These are phyloP conservation scores for Talaromyces funiculosus DNA, from an alignment of 2,329 filamentous ascomycete species.

Conservation along the genomic window DNA sequence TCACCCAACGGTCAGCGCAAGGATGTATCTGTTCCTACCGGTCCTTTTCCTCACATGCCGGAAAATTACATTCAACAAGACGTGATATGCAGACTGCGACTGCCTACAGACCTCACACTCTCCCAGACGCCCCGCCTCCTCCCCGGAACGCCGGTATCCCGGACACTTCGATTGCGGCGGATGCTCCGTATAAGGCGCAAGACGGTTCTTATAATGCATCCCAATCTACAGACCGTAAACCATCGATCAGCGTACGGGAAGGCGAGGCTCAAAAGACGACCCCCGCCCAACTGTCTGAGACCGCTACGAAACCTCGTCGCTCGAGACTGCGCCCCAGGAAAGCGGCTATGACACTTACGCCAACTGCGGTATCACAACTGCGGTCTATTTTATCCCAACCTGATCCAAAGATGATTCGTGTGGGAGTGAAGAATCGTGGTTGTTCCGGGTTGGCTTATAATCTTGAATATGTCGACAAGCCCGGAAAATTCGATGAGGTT, in stretches of 20 bases:
- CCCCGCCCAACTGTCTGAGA: conserved; percentile 32
- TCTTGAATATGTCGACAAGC: conserved; percentile 89
- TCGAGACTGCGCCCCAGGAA: conserved; percentile 74
- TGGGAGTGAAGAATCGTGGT: conserved; percentile 88
- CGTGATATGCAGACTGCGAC: conserved; percentile 61
- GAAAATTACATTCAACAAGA: conserved; percentile 46
- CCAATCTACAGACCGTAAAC: conserved; percentile 28
- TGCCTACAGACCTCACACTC: conserved; percentile 55
- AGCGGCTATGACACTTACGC: conserved; percentile 82
- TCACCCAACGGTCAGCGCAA: conserved; percentile 33
- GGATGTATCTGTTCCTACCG: conserved; percentile 39
- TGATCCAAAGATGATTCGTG: conserved; percentile 85
- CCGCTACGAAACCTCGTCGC: conserved; percentile 51
- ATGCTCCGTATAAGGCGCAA: conserved; percentile 44
- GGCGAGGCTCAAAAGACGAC: conserved; percentile 63
- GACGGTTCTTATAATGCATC: conserved; percentile 40
- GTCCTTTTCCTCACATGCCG: conserved; percentile 44
- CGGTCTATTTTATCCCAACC: conserved; percentile 73
- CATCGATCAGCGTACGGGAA: conserved; percentile 49
- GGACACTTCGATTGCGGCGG: conserved; percentile 57
- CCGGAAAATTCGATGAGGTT: conserved; percentile 79
- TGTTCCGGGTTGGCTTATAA: conserved; percentile 93
- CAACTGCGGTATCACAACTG: conserved; percentile 73
- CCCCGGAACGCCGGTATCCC: conserved; percentile 55
- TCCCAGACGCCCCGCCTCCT: conserved; percentile 52